These are phyloP conservation scores for Porcisia deanei DNA, from an alignment of 208 protist genomes.

Conservation along the genomic window DNA sequence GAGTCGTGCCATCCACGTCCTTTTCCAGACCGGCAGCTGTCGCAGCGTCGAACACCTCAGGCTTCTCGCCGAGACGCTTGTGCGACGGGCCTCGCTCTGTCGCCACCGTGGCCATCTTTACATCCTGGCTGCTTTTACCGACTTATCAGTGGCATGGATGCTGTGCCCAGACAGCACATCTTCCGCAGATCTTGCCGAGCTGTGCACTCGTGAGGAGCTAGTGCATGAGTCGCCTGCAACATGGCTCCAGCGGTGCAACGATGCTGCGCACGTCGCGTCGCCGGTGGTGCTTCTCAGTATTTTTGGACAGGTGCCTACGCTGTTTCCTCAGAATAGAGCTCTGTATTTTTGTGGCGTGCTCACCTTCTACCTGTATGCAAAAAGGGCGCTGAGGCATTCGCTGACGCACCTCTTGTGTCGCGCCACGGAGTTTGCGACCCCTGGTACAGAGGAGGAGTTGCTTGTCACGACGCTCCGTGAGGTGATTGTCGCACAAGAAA, in stretches of 20 bases:
- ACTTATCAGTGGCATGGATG: conserved; percentile 23
- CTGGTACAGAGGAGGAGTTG: conserved; percentile 24
- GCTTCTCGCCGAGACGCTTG: conserved; percentile 24
- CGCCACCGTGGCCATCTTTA: conserved; percentile 29
- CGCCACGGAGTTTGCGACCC: conserved; percentile 18
- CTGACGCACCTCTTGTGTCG: conserved; percentile 25
- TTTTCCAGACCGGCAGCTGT: conserved; percentile 37
- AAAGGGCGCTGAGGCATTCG: conserved; percentile 17
- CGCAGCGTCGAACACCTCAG: conserved; percentile 23
- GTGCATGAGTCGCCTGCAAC: conserved; percentile 5
- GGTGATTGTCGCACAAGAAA: conserved; percentile 7
- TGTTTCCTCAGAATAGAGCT: conserved; percentile 22
- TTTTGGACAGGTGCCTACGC: conserved; percentile 16
- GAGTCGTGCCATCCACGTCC: conserved; percentile 28
- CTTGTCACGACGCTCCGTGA: conserved; percentile 27
- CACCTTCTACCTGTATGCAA: conserved; percentile 18
- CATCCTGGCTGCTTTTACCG: conserved; percentile 19
- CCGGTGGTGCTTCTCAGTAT: conserved; percentile 22
- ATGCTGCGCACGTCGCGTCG: conserved; percentile 17
- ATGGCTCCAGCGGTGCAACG: conserved; percentile 28
- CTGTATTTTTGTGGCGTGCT: conserved; percentile 22
- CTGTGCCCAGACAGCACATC: conserved; percentile 12
- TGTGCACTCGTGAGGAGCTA: conserved; percentile 19
- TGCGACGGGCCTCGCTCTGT: conserved; percentile 27
- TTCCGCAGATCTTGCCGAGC: conserved; percentile 7